A percentile compares a stretch with the other conserved stretches of the same genome.
Conservation (phyloP, 108 stramenopile genomes). For the Nitzschia palea region DNA sequence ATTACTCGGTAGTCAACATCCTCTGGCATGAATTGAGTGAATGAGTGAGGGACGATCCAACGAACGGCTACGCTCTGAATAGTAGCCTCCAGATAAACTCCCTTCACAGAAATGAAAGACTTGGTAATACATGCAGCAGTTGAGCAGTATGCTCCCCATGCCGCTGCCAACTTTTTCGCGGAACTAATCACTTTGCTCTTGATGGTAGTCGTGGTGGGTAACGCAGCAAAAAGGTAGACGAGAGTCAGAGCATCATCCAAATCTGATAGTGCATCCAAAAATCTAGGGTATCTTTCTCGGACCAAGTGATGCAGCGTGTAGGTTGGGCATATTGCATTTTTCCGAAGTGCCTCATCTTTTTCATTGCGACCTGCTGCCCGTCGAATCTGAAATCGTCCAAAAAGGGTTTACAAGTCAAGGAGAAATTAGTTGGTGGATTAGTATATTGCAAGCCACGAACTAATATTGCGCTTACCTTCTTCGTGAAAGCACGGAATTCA, state of each 20-base stretch:
- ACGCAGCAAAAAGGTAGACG: constrained; percentile 91
- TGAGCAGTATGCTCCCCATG: constrained; percentile 95
- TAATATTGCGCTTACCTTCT: constrained; percentile 56
- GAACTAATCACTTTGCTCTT: constrained; percentile 76
- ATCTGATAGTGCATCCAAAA: constrained; percentile 93
- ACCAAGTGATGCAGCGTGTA: constrained; percentile 97
- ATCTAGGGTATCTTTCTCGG: constrained; percentile 98
- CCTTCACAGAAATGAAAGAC: constrained; percentile 98
- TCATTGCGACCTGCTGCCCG: constrained; percentile 82
- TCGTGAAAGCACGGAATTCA: constrained; percentile 96
- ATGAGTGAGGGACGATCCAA: constrained; percentile 97
- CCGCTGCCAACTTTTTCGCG: constrained; percentile 79
- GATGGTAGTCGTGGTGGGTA: constrained; percentile 78
- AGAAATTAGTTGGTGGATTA: background rate
- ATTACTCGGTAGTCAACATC: constrained; percentile 98
- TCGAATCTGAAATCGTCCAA: constrained; percentile 37
- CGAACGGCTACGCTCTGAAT: constrained; percentile 75
- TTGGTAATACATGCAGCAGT: constrained; percentile 86
- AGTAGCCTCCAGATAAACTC: constrained; percentile 92
- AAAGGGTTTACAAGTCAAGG: background rate
- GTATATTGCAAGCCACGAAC: background rate
- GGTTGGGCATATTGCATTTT: constrained; percentile 73
- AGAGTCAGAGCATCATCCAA: constrained; percentile 97
- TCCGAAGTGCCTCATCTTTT: constrained; percentile 85
- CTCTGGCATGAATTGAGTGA: constrained; percentile 89